Conservation (phyloP, 805 yeast genomes). For the Candida sithepensis region DNA sequence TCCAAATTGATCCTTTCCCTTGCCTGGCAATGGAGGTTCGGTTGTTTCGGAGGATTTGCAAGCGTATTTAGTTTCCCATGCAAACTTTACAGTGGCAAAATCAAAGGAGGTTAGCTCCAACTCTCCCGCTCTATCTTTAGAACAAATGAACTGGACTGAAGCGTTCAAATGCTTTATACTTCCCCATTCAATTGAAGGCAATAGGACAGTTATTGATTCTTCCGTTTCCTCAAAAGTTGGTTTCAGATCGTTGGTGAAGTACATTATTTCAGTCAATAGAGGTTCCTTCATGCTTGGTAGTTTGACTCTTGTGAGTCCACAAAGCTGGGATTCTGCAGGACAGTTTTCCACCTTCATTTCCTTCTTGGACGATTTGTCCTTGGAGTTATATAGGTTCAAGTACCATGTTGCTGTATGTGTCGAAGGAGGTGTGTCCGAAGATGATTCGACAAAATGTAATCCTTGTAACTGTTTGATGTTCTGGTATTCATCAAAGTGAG, state of each 20-base stretch:
- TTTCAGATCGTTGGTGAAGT: slow-evolving; percentile 44
- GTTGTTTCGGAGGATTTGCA: slow-evolving; percentile 26
- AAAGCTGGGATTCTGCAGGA: slow-evolving; percentile 67
- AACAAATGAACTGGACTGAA: slow-evolving; percentile 45
- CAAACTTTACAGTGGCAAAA: slow-evolving; percentile 32
- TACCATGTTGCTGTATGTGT: slow-evolving; percentile 60
- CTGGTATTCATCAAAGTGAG: slow-evolving; percentile 34
- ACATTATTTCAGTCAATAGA: slow-evolving; percentile 57
- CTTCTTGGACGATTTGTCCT: slow-evolving; percentile 31
- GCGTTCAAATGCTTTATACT: slow-evolving; percentile 44
- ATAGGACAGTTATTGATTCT: slow-evolving; percentile 34
- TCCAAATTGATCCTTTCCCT: slow-evolving; percentile 24
- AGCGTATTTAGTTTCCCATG: slow-evolving; percentile 35
- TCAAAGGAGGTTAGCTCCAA: slow-evolving; percentile 25
- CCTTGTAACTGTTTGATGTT: slow-evolving; percentile 48
- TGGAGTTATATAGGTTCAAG: slow-evolving; percentile 63
- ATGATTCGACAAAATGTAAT: slow-evolving; percentile 36
- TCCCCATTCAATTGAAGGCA: slow-evolving; percentile 72
- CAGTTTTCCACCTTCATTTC: slow-evolving; percentile 46
- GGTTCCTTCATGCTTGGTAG: slow-evolving; percentile 44
- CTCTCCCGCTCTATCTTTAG: slow-evolving; percentile 24
- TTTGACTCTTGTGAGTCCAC: slow-evolving; percentile 63
- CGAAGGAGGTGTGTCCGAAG: slow-evolving; percentile 77
- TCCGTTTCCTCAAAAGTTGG: slow-evolving; percentile 29
- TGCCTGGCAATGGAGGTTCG: slow-evolving; percentile 29